Conservation (phyloP, 2,329 filamentous ascomycete species). For the Coleophoma eucalyptorum region DNA sequence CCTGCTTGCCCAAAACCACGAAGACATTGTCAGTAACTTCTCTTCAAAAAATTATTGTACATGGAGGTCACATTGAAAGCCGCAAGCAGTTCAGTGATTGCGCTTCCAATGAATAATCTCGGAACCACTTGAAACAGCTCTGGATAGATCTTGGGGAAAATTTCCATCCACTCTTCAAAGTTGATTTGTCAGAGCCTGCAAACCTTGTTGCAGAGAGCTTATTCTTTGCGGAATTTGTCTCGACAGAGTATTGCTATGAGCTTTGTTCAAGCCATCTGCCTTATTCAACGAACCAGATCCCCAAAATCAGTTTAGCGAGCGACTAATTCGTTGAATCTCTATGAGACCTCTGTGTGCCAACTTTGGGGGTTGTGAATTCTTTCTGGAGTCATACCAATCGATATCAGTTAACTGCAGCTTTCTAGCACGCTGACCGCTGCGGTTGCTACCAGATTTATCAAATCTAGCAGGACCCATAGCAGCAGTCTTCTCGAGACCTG, state of each 20-base stretch:
- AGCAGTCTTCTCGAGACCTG: constrained; percentile 52
- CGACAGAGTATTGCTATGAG: too few species aligned
- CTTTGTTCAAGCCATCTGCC: too few species aligned
- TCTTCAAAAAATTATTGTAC: constrained; percentile 4
- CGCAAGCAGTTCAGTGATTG: not conserved
- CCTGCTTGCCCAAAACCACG: constrained; percentile 17
- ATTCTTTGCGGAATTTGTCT: not conserved
- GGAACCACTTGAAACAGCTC: too few species aligned
- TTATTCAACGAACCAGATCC: too few species aligned
- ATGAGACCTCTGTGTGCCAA: too few species aligned
- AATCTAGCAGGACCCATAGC: constrained; percentile 22
- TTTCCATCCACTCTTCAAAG: too few species aligned
- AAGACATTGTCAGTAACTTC: constrained; percentile 16
- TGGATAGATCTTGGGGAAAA: too few species aligned
- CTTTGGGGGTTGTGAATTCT: not conserved
- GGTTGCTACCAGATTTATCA: constrained; percentile 33
- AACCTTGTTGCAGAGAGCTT: not conserved
- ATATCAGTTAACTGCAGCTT: constrained; percentile 95
- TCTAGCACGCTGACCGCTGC: constrained; percentile 74
- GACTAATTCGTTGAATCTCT: too few species aligned
- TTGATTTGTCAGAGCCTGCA: not conserved
- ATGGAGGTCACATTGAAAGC: constrained; percentile 3
- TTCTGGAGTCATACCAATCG: constrained; percentile 72
- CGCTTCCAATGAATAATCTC: too few species aligned
- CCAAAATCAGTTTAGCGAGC: too few species aligned